Conservation (phyloP, 164 flowering plant species). For the Berberis vulgaris region DNA sequence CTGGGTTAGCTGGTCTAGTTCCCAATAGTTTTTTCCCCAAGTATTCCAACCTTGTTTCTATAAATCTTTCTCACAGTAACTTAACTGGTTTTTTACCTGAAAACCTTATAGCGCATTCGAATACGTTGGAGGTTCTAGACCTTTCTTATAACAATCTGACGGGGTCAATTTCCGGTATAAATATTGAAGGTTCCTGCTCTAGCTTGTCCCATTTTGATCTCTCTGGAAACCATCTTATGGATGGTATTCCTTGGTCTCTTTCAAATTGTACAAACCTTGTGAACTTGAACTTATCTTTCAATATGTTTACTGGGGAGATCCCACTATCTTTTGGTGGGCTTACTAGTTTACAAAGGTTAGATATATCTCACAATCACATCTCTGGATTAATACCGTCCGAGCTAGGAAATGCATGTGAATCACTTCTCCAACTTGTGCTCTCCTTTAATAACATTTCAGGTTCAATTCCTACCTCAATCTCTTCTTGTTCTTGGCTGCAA, state of each 20-base stretch:
- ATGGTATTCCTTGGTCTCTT: constrained; percentile 41
- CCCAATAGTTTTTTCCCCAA: constrained; percentile 43
- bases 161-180: constrained; percentile 42
- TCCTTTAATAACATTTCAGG: constrained; percentile 65
- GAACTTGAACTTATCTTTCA: constrained; percentile 38
- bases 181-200: constrained; percentile 32
- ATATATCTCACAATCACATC: constrained; percentile 60
- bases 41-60: background rate
- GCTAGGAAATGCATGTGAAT: constrained; percentile 45
- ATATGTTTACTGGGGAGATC: constrained; percentile 44
- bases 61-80: constrained; percentile 46
- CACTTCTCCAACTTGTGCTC: constrained; percentile 46
- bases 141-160: constrained; percentile 70
- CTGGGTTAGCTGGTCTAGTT: constrained; percentile 42
- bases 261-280: constrained; percentile 52
- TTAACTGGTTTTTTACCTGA: constrained; percentile 49
- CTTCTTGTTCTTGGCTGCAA: constrained; percentile 56
- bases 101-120: constrained; percentile 26
- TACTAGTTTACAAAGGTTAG: constrained; percentile 44
- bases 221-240: constrained; percentile 40
- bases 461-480: constrained; percentile 40
- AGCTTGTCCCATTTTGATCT: constrained; percentile 50
- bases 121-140: constrained; percentile 54
- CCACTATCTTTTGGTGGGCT: constrained; percentile 40
- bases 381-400: constrained; percentile 57